A percentile compares a stretch with the other conserved stretches of the same genome.
These are phyloP conservation scores for Yarrowia sp. DNA, from an alignment of 805 yeast genomes.

Conservation along the genomic window DNA sequence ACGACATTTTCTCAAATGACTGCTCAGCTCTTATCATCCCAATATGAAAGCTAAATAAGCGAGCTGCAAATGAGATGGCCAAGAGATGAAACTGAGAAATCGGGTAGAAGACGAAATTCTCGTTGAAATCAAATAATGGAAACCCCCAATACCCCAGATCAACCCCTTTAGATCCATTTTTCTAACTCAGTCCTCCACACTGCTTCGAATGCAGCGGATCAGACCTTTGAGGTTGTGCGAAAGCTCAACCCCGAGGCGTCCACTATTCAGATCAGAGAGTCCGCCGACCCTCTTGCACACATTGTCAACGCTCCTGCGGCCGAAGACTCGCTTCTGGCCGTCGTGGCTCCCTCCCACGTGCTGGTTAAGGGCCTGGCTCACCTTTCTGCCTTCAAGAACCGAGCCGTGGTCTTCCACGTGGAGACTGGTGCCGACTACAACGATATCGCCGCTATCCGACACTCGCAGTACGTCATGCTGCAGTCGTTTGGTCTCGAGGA, in stretches of 20 bases:
- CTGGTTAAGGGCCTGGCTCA: conserved; percentile 68
- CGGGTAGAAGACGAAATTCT: too few relatives aligned
- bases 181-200: conserved; percentile 36
- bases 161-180: too few relatives aligned
- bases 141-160: neutral
- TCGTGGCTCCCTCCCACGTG: conserved; percentile 57
- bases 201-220: conserved; percentile 36
- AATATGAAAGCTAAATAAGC: conserved; percentile 22
- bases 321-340: conserved; percentile 48
- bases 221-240: conserved; percentile 33
- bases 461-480: conserved; percentile 66
- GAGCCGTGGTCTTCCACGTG: conserved; percentile 66
- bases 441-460: conserved; percentile 73
- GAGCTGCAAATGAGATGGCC: neutral
- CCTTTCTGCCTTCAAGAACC: conserved; percentile 53
- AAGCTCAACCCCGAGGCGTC: conserved; percentile 18
- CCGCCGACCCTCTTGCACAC: conserved; percentile 38
- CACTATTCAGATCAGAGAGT: conserved; percentile 33
- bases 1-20: too few relatives aligned
- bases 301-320: conserved; percentile 23
- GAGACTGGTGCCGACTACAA: conserved; percentile 69
- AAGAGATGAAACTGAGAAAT: too few relatives aligned
- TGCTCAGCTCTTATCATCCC: neutral
- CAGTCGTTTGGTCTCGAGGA: conserved; percentile 70
- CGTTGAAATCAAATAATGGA: neutral